Percentiles rank a stretch among this genome's conserved stretches.
phyloP scores from a whole-genome alignment of 257 asterid species.

The Osmanthus fragrans region DNA sequence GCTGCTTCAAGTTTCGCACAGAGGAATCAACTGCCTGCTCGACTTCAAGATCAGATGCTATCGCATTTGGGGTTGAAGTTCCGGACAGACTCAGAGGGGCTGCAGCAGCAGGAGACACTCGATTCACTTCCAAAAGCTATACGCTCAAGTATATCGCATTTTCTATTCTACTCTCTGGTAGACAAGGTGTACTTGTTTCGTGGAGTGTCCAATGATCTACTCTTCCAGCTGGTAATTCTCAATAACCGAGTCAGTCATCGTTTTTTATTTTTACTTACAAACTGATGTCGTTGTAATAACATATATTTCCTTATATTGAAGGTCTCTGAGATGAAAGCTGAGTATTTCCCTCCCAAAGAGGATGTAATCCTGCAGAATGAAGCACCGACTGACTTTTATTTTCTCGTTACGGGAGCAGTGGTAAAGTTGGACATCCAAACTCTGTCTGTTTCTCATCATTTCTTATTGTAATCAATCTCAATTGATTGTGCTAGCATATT shows the following conservation, averaged over 20 bases:
- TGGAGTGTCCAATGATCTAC: conserved; percentile 26
- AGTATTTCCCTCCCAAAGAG: conserved; percentile 28
- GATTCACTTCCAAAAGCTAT: conserved; percentile 44
- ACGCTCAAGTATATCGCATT: conserved; percentile 41
- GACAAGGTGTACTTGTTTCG: conserved; percentile 34
- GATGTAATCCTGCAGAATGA: conserved; percentile 27
- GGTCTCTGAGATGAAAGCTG: conserved; percentile 34
- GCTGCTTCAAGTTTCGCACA: conserved; percentile 41
- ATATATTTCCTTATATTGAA: too few relatives aligned
- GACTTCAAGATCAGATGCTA: conserved; percentile 44
- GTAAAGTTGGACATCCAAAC: conserved; percentile 30
- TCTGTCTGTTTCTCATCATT: background rate
- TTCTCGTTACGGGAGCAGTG: conserved; percentile 59
- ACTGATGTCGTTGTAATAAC: background rate
- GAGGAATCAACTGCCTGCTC: conserved; percentile 38
- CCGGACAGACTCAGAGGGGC: conserved; percentile 41
- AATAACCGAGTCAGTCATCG: background rate
- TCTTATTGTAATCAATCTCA: background rate
- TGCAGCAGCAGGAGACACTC: conserved; percentile 43
- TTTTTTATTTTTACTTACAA: too few relatives aligned
- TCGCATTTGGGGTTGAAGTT: conserved; percentile 41
- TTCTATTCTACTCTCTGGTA: conserved; percentile 36
- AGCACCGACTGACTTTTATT: conserved; percentile 42
- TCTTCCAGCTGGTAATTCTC: conserved; percentile 27
- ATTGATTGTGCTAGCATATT: background rate